Percentiles rank a stretch among this genome's conserved stretches.
These are phyloP conservation scores for Fusarium clavum DNA, from an alignment of 2,329 filamentous ascomycete genomes.

Conservation along the genomic window DNA sequence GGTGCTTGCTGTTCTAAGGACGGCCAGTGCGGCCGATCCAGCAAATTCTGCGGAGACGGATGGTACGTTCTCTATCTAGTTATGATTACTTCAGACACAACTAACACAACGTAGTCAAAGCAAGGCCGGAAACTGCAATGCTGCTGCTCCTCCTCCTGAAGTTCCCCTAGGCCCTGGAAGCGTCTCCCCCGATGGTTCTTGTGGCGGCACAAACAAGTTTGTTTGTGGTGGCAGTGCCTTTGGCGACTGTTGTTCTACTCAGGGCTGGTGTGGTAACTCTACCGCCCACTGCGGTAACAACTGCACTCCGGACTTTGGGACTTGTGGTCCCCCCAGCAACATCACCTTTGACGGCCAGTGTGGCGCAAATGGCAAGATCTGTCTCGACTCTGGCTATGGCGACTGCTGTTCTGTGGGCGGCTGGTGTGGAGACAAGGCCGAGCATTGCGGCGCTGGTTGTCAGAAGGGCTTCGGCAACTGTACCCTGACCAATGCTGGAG, in stretches of 20 bases:
- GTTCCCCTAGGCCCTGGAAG: slow-evolving; percentile 2
- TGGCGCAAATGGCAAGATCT: slow-evolving; percentile 7
- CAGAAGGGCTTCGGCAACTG: slow-evolving; percentile 5
- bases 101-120: neutral
- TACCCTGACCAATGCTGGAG: neutral
- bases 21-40: slow-evolving; percentile 11
- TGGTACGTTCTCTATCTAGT: neutral
- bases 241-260: neutral
- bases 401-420: neutral
- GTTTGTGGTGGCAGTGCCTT: neutral
- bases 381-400: neutral
- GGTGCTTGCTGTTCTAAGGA: slow-evolving; percentile 16
- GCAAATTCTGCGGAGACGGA: slow-evolving; percentile 19
- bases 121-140: slow-evolving; percentile 13
- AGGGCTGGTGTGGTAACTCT: slow-evolving; percentile 14
- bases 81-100: fast-evolving
- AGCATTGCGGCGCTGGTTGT: slow-evolving; percentile 2
- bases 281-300: slow-evolving; percentile 10
- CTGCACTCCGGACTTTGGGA: neutral
- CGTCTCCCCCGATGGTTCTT: slow-evolving; percentile 9
- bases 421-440: neutral
- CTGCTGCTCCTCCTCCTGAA: slow-evolving; percentile 1
- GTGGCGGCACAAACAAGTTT: slow-evolving; percentile 14
- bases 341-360: slow-evolving; percentile 5
- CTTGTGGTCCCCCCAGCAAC: slow-evolving; percentile 1